phyloP scores from a whole-genome alignment of 805 yeast species.

The fission yeast (Schizosaccharomyces pombe) region DNA sequence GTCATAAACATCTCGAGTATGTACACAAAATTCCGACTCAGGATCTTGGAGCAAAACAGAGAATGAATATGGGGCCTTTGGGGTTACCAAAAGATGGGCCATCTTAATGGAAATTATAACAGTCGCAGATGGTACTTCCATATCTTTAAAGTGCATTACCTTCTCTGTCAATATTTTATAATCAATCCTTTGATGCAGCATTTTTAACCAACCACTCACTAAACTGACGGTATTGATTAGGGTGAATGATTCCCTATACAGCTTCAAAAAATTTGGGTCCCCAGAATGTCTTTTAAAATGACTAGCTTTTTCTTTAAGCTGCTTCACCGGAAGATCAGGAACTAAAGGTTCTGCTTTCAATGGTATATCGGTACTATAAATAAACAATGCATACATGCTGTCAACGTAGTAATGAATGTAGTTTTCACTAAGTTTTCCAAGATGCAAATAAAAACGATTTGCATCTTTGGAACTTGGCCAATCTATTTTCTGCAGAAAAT shows the following conservation, averaged over 20 bases:
- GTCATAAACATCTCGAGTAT: background rate
- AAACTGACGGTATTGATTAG: background rate
- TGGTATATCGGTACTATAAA: background rate
- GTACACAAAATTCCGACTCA: background rate
- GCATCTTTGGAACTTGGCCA: background rate
- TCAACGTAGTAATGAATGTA: background rate
- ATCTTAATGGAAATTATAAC: background rate
- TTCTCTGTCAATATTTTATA: background rate
- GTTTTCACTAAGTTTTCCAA: background rate
- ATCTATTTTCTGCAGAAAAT: background rate
- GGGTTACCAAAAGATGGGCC: background rate
- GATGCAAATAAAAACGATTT: background rate
- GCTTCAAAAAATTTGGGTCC: background rate
- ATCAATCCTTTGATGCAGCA: background rate
- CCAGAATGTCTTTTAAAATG: background rate
- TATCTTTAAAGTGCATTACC: background rate
- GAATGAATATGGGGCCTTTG: background rate
- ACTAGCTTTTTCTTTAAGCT: background rate
- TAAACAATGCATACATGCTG: background rate
- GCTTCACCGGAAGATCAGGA: background rate
- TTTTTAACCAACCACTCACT: background rate
- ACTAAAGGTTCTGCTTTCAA: background rate
- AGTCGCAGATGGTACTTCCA: background rate
- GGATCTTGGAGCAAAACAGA: background rate
- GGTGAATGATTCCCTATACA: background rate